Evolutionary conservation across 2,329 filamentous ascomycete genomes (phyloP).

Genomic region (Teratosphaeria destructans): DNA sequence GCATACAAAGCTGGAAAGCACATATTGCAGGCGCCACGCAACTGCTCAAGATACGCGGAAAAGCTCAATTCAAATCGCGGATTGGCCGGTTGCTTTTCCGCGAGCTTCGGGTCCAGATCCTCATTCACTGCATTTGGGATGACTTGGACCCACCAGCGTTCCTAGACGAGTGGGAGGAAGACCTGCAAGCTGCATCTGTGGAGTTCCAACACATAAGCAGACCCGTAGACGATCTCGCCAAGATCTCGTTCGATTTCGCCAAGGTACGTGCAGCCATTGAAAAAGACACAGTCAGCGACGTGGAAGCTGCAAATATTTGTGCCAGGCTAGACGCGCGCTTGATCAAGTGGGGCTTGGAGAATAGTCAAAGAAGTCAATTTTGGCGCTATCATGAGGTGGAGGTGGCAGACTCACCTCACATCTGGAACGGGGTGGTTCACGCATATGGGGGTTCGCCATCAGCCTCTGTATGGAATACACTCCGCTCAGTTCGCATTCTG

Average conservation of each 20-base stretch:
- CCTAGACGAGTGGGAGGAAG: conserved; percentile 18
- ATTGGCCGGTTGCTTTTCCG: conserved; percentile 20
- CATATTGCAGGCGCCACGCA: conserved; percentile 28
- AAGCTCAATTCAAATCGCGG: conserved; percentile 17
- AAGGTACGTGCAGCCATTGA: conserved; percentile 11
- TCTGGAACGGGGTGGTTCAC: conserved; percentile 23
- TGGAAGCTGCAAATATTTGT: conserved; percentile 12
- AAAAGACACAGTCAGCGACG: conserved; percentile 8
- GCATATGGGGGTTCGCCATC: conserved; percentile 12
- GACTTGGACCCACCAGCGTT: conserved; percentile 19
- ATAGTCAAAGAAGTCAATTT: conserved; percentile 5
- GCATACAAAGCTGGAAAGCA: conserved; percentile 28
- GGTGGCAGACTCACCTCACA: conserved; percentile 18
- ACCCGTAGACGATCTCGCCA: conserved; percentile 15
- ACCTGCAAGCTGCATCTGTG: conserved; percentile 9
- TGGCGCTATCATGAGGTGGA: conserved; percentile 20
- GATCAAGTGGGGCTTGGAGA: conserved; percentile 18
- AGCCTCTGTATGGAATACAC: conserved; percentile 19
- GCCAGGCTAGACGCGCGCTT: conserved; percentile 18
- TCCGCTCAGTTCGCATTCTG: conserved; percentile 20
- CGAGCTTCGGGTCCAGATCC: conserved; percentile 18
- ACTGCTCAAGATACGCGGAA: conserved; percentile 24
- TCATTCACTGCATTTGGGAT: conserved; percentile 22
- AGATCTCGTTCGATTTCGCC: conserved; percentile 18
- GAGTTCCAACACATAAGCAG: conserved; percentile 1